These are phyloP conservation scores for Aspergillus sojae DNA, from an alignment of 2,329 filamentous ascomycete genomes.

Conservation along the genomic window DNA sequence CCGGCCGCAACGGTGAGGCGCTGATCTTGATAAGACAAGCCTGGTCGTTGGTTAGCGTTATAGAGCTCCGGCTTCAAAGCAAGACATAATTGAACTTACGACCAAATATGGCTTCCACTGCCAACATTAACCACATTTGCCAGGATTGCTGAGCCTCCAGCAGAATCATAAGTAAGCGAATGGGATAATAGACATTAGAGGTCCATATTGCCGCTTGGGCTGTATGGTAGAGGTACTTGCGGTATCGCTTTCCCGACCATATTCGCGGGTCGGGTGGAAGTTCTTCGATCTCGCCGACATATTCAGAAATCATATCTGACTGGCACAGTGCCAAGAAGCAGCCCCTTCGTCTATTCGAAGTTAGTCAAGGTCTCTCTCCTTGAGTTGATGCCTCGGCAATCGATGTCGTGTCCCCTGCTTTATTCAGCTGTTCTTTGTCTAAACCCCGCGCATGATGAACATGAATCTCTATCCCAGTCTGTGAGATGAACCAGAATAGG, in stretches of 20 bases:
- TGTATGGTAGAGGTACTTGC: constrained; percentile 18
- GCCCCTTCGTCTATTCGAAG: background rate
- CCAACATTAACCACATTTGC: constrained; percentile 31
- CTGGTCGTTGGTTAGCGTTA: constrained; percentile 13
- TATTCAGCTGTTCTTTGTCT: background rate
- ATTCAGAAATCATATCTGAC: constrained; percentile 12
- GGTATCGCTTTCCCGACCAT: constrained; percentile 20
- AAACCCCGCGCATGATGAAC: background rate
- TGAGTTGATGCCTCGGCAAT: background rate
- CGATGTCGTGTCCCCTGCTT: background rate
- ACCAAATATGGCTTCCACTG: constrained; percentile 28
- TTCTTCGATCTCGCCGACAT: constrained; percentile 22
- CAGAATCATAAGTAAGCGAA: constrained; percentile 21
- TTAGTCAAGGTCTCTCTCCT: background rate
- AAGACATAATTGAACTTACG: constrained; percentile 21
- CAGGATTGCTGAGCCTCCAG: constrained; percentile 18
- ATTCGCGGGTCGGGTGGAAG: constrained; percentile 22
- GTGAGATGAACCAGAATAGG: background rate
- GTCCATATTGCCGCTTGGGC: constrained; percentile 23
- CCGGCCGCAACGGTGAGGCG: constrained; percentile 25
- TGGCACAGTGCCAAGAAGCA: background rate
- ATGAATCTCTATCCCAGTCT: background rate
- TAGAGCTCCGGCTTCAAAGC: background rate
- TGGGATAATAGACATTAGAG: constrained; percentile 23
- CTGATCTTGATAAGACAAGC: constrained; percentile 27